Base-by-base conservation (phyloP, 2,329 filamentous ascomycete species). In the Macrophomina phaseolina region DNA sequence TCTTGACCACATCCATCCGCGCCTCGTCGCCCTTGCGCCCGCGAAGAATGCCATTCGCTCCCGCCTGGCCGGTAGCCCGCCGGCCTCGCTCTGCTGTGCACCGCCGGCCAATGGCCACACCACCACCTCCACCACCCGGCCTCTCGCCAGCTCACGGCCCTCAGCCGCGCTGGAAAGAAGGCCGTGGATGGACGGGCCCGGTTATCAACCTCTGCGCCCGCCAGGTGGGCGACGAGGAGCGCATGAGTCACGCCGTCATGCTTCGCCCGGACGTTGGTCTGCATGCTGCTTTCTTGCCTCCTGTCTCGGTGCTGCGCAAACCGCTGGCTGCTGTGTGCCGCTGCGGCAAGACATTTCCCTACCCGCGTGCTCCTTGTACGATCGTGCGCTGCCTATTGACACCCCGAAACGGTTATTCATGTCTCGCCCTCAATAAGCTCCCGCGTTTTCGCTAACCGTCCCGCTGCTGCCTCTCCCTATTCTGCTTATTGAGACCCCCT, bases 351-450 rank as follows among this genome's bases (percentile, higher is more conserved):
- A n/a, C 62, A 34, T 14, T 38, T 34, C 16, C 7, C 18, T 14
- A 5, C 6, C 30, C 23, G 18, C 32, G 60, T 63, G 60, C 46
- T 42, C 18, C 12, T 23, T 42, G 14, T 34, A 5, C 2, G 36
- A 32, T 16, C 28, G 36, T 30, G 53, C 45, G 18, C 28, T 64
- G 32, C 52, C 52, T 68, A 69, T 69, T 69, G 68, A 68, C 30
- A 18, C 49, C 66, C 58, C 30, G 45, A 69, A 66, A 23, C 55
- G 58, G 66, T 11, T 45, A 16, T 51, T 18, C 28, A 16, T 8
- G 63, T 53, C 60, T 67, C 42, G 46, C 23, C 30, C n/a, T 42
- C 64, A 65, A 56, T 48, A 49, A 14, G 9, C 52, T 28, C 40
- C 9, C 18, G 40, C 56, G 3, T 60, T 3, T 11, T n/a, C 6